Evolutionary conservation across 176 grass and related monocot genomes (phyloP).

Genomic region (Ensete glaucum): DNA sequence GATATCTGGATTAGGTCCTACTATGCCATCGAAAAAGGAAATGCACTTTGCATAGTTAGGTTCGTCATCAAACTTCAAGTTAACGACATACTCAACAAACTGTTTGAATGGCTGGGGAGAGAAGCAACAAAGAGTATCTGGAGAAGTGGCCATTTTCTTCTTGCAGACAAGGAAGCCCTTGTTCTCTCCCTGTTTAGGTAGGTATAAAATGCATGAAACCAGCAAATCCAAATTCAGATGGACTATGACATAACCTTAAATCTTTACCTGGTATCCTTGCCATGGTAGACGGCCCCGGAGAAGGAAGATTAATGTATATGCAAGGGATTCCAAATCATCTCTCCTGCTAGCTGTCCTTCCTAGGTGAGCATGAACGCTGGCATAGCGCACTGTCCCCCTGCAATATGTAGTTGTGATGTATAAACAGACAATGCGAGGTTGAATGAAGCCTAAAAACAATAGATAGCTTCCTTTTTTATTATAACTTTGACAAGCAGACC

Average conservation of each 20-base stretch:
- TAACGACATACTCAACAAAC: constrained; percentile 96
- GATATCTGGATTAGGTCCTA: constrained; percentile 88
- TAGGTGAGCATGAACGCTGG: constrained; percentile 96
- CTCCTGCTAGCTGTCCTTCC: constrained; percentile 88
- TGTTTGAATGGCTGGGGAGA: constrained; percentile 77
- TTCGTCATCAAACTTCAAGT: constrained; percentile 99
- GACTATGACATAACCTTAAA: not conserved
- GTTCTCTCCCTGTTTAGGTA: constrained; percentile 69
- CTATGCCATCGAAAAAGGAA: constrained; percentile 84
- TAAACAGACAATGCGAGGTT: not conserved
- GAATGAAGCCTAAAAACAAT: constrained; percentile 6
- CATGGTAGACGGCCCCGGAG: constrained; percentile 83
- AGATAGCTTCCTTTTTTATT: not conserved
- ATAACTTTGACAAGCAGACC: not conserved
- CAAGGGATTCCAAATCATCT: constrained; percentile 99
- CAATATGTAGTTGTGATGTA: constrained; percentile 17
- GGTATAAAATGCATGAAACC: constrained; percentile 7
- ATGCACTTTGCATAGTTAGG: constrained; percentile 95
- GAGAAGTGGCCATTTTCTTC: constrained; percentile 99
- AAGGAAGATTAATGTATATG: constrained; percentile 97
- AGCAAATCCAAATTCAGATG: constrained; percentile 18
- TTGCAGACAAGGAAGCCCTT: constrained; percentile 99
- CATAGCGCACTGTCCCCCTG: constrained; percentile 97
- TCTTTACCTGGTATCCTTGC: constrained; percentile 95
- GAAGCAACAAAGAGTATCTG: constrained; percentile 73